Conservation (phyloP, 371 early-diverging fungal genomes). For the Mucor ambiguus region DNA sequence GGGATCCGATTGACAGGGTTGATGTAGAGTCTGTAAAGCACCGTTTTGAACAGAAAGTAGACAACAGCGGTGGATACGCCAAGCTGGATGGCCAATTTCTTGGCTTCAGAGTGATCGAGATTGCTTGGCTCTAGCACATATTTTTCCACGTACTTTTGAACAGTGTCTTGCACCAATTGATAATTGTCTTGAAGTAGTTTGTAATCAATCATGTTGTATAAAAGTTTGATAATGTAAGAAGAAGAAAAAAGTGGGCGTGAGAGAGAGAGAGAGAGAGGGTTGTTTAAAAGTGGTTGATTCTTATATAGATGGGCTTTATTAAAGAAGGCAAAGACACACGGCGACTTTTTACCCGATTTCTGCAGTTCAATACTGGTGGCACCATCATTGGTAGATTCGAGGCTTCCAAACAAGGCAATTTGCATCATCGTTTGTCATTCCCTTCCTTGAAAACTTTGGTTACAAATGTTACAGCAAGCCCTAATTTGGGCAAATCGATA, state of each 20-base stretch:
- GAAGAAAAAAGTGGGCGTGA: background rate
- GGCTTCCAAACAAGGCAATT: background rate
- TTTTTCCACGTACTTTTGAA: slow-evolving; percentile 10
- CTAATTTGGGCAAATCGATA: background rate
- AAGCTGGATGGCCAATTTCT: slow-evolving; percentile 7
- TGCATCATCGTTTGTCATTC: slow-evolving; percentile 11
- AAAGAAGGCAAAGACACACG: background rate
- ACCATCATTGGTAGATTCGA: background rate
- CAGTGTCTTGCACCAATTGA: slow-evolving; percentile 11
- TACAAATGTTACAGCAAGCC: background rate
- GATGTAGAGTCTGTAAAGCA: slow-evolving; percentile 51
- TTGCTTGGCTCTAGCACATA: slow-evolving; percentile 8
- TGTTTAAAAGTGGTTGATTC: background rate
- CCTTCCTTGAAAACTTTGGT: background rate
- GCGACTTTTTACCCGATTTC: slow-evolving; percentile 8
- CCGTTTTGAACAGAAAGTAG: slow-evolving; percentile 23
- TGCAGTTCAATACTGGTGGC: background rate
- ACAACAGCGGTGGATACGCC: slow-evolving; percentile 21
- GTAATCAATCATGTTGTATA: background rate
- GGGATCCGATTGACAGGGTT: slow-evolving; percentile 55
- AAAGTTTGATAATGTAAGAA: background rate
- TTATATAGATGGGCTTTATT: background rate
- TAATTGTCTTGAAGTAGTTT: slow-evolving; percentile 3
- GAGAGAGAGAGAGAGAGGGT: background rate
- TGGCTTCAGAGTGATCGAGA: slow-evolving; percentile 5